Evolutionary conservation across 768 basidiomycete genomes (phyloP), one percentile per base, ranked within the genome.

Genomic region (Termitomyces sp.): DNA sequence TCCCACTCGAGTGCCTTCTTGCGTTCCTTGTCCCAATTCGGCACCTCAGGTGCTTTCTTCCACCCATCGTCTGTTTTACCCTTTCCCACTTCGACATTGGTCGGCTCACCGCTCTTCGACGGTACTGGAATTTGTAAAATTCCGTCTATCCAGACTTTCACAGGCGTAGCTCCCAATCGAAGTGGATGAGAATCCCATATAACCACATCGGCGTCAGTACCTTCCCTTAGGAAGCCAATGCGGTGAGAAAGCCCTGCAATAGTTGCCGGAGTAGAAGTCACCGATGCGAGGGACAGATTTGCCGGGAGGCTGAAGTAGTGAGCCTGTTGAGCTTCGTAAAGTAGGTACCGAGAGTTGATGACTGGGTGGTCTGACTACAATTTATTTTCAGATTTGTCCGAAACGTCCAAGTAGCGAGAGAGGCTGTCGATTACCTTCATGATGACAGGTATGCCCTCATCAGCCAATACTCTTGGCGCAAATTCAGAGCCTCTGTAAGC

Each of bases 61-160:
- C 79, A 80, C 49, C 76, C 68, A 9, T 77, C 73, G 3, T 73
- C 79, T 59, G 79, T 75, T 63, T 81, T 79, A 0, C 77, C 78
- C 65, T 77, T 78, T 7, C 79, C 80, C 18, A 78, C 71, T 24
- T 79, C 73, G 18, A 81, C 76, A 58, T 83, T 76, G 18, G 68
- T 66, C n/a, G 73, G 69, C 63, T 76, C 71, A 4, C 69, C 70
- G 1, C 72, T 69, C 60, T 79, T 76, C 5, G 74, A 66, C 18
- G 80, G 79, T n/a, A 75, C 71, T 51, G 78, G 78, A 55, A 90
- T 79, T 67, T 96, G 93, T 4, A 85, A 70, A 60, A 93, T 86
- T 2, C 94, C 94, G 71, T 97, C 94, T 65, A 96, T 91, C 79
- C 88, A 96, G 32, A 91, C 85, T 59, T 87, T 85, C 13, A 76